Evolutionary conservation across 352 stramenopile genomes (phyloP), one percentile per base, ranked within the genome.

Genomic region (Globisporangium nagaii): DNA sequence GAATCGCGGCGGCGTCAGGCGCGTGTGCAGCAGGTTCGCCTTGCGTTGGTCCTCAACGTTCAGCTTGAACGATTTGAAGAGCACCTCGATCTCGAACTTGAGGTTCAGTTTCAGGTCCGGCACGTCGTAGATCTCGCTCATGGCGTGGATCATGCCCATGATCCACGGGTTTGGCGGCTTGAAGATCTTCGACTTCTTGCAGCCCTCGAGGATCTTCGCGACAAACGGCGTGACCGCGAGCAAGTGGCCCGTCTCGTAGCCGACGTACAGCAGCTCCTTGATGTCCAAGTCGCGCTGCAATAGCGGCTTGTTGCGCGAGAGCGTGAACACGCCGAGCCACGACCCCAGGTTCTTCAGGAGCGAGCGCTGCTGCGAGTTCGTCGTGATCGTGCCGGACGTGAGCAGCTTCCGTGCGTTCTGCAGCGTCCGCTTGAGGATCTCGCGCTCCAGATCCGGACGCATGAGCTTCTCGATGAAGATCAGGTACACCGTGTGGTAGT

Each of bases 31-130:
- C 48, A 96, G 57, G 47, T 93, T 86, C 13, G 86, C 83, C 52
- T 96, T 96, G 51, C 98, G 96, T 58, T 95, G 84, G 51, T 99
- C 96, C 53, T 98, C 94, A 34, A 99, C 79, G 39, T 97, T 98
- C 1, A 99, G 78, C 60, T 97, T 97, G 42, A 99, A 93, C 72
- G 98, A 98, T 73, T 99, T 99, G 79, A 97, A 99, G 4, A 99
- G 66, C 37, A 99, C 96, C 75, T 99, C 96, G 44, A 99, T 98
- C 71, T 99, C 97, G 69, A 99, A 99, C 66, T 99, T 99, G 45
- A 99, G 96, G 70, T 99, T 99, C 60, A 99, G 95, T 69, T 99
- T 99, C 40, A 99, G 82, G 60, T 99, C 96, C n/a, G 98, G 89
- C 6, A 99, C 94, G 60, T 98, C 90, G 69, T 99, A 99, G 28